Evolutionary conservation across 2,329 filamentous ascomycete species (phyloP).

Genomic region (Pseudophaeomoniella oleicola): DNA sequence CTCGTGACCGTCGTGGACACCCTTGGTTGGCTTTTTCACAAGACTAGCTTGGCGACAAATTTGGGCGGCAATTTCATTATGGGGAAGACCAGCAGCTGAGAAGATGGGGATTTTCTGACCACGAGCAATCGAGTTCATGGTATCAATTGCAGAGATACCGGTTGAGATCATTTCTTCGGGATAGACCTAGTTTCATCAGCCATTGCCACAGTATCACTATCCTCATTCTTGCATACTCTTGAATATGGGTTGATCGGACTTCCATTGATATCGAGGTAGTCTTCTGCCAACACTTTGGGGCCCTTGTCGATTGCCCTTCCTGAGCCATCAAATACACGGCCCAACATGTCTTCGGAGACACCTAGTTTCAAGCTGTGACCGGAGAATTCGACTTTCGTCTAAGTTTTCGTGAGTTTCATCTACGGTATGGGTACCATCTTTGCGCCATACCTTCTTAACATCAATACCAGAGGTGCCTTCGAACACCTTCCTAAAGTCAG

Average conservation of each 20-base stretch:
- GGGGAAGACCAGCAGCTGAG: slow-evolving; percentile 91
- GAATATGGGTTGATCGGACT: slow-evolving; percentile 98
- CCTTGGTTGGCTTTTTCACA: slow-evolving; percentile 87
- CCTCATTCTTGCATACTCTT: slow-evolving; percentile 76
- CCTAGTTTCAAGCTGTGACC: slow-evolving; percentile 96
- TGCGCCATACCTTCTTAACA: slow-evolving; percentile 89
- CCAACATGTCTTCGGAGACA: slow-evolving; percentile 98
- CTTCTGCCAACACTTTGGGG: slow-evolving; percentile 92
- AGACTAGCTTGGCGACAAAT: slow-evolving; percentile 95
- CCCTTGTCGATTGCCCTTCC: slow-evolving; percentile 98
- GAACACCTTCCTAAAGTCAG: slow-evolving; percentile 56
- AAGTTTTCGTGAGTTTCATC: no score
- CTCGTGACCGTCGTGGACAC: slow-evolving; percentile 87
- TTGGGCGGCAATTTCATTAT: slow-evolving; percentile 98
- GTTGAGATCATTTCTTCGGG: slow-evolving; percentile 99
- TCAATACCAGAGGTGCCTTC: slow-evolving; percentile 95
- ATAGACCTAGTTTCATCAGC: slow-evolving; percentile 54
- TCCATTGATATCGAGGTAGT: slow-evolving; percentile 98
- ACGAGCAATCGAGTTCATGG: slow-evolving; percentile 95
- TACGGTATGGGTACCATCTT: slow-evolving; percentile 13
- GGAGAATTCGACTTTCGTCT: slow-evolving; percentile 96
- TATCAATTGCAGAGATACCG: slow-evolving; percentile 97
- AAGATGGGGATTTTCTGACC: slow-evolving; percentile 99
- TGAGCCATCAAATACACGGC: slow-evolving; percentile 96
- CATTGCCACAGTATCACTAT: background rate